Base-by-base conservation (phyloP, 140 eudicot genomes). In the Senecio squalidus region DNA sequence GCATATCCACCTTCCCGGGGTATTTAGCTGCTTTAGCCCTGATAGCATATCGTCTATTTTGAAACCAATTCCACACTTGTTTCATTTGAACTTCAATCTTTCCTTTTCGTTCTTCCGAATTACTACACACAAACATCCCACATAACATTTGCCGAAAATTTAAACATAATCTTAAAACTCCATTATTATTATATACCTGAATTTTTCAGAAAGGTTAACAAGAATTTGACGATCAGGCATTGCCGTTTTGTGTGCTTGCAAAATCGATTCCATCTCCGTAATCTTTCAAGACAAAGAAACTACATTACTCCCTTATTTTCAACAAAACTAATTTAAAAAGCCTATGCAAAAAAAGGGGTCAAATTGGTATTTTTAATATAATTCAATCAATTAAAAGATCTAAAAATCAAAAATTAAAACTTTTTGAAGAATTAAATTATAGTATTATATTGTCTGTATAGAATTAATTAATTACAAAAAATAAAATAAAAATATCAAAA, bases 31-130 rank as follows among this genome's bases (percentile, higher is more conserved):
- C 70, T 78, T 76, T 92, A 18, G 96, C 83, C 70, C 93, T 82
- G 31, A 92, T 75, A 14, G 99, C 96, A 79, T 87, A 88, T 38
- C 99, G 80, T 67, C 96, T 88, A 60, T 92, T 92, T 67, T 92
- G 99, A 64, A 88, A 88, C 98, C 99, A 92, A 64, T 84, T 92
- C 96, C 93, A 88, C 64, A 92, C 96, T 77, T 92, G 99, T 83
- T 92, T 92, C 82, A 73, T 77, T 60, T 86, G 94, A 70, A 92
- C 99, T 47, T 60, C 80, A 40, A 84, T 67, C 74, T 82, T 84
- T 61, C 95, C 99, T 18, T 63, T 41, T 30, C 99, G 82, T 29
- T 92, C 99, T 52, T 81, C 72, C 24, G 92, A 61, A 23, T 68
- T 33, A 56, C 96, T 92, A 36, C 59, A 84, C 25, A 30, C 41